Conservation (phyloP, 345 rosid species). For the Crucihimalaya himalaica region DNA sequence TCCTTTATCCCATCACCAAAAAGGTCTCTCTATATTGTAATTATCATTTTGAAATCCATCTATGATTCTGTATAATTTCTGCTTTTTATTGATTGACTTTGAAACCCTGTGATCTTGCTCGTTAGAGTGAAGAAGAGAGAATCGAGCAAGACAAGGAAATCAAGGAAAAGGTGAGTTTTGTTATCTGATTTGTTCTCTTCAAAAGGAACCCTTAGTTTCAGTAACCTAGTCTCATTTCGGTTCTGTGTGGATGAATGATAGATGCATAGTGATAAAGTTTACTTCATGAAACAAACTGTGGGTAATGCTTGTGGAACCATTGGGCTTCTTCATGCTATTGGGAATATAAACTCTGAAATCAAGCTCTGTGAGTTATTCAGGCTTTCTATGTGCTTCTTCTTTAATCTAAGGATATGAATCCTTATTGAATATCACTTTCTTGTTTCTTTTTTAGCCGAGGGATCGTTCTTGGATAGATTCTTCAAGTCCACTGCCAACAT, state of each 20-base stretch:
- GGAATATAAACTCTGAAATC: constrained; percentile 74
- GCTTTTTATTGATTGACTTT: constrained; percentile 7
- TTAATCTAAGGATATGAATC: not conserved
- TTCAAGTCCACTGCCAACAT: constrained; percentile 71
- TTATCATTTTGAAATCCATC: not conserved
- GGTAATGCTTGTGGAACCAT: constrained; percentile 99
- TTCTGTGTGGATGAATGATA: constrained; percentile 36
- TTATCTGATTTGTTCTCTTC: not conserved
- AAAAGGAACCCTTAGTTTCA: not conserved
- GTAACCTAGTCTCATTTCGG: not conserved
- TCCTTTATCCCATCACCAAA: constrained; percentile 78
- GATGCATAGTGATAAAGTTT: constrained; percentile 68
- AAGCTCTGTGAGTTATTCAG: constrained; percentile 59
- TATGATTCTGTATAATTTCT: not conserved
- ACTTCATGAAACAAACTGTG: constrained; percentile 95
- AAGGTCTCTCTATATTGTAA: constrained; percentile 48
- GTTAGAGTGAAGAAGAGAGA: constrained; percentile 81
- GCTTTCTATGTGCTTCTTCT: not conserved
- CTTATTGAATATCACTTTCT: not conserved
- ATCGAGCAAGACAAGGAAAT: constrained; percentile 62
- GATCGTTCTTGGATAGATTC: constrained; percentile 80
- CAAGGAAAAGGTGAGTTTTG: constrained; percentile 51
- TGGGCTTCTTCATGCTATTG: constrained; percentile 94
- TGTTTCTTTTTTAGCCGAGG: constrained; percentile 55
- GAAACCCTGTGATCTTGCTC: not conserved